phyloP scores from a whole-genome alignment of 768 basidiomycete genomes.

The Astraeus odoratus region DNA sequence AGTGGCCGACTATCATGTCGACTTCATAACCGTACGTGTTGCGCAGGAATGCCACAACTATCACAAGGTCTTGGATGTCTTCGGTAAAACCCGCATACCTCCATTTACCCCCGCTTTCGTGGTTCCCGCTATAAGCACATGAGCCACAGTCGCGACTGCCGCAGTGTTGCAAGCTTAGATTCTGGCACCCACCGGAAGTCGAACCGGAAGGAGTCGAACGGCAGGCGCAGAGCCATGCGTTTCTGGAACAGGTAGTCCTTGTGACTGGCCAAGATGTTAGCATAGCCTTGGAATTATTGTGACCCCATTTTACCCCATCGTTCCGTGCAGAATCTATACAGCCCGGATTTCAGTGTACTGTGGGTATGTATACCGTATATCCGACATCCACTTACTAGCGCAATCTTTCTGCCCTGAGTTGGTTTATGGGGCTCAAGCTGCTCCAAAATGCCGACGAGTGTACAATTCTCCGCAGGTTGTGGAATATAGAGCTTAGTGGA shows the following conservation, averaged over 20 bases:
- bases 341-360: slow-evolving; percentile 11
- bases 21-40: slow-evolving; percentile 56
- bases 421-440: slow-evolving; percentile 44
- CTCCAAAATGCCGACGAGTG: slow-evolving; percentile 55
- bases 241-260: slow-evolving; percentile 83
- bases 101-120: slow-evolving; percentile 69
- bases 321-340: slow-evolving; percentile 68
- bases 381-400: slow-evolving; percentile 43
- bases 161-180: too few species aligned
- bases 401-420: slow-evolving; percentile 54
- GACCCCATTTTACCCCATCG: slow-evolving; percentile 53
- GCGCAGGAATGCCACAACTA: slow-evolving; percentile 58
- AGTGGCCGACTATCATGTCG: slow-evolving; percentile 71
- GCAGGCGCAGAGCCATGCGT: slow-evolving; percentile 54
- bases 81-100: slow-evolving; percentile 49
- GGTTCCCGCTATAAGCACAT: slow-evolving; percentile 49
- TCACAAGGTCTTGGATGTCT: slow-evolving; percentile 60
- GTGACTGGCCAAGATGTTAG: slow-evolving; percentile 42
- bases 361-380: slow-evolving; percentile 1
- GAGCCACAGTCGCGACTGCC: background rate
- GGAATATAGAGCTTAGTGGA: slow-evolving; percentile 50
- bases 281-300: background rate
- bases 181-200: slow-evolving; percentile 63
- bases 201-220: slow-evolving; percentile 78
- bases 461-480: slow-evolving; percentile 38